Evolutionary conservation across 1,284 basidiomycete species (phyloP), one percentile per base, ranked within the genome.

Genomic region (Binderoboletus segoi): DNA sequence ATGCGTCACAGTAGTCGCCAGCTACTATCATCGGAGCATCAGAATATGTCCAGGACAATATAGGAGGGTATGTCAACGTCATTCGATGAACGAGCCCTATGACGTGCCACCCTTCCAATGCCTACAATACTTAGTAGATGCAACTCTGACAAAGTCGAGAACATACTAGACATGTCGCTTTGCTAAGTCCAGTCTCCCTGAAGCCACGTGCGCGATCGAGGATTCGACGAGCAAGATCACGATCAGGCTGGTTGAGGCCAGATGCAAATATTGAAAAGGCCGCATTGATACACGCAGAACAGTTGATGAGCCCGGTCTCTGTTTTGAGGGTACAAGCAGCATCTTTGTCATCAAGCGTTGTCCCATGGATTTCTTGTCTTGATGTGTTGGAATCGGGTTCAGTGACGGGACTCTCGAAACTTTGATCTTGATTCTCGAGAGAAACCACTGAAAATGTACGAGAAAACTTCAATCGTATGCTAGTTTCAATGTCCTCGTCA

Each of bases 401-500:
- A 16, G 59, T 49, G 13, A 48, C 21, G 20, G 57, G 53, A 18
- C 59, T 61, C 47, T 63, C 64, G 11, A 57, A 57, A 16, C 57
- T 59, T 33, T 58, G 62, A 32, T 60, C 61, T 26, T 56, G 63
- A 49, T 56, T 62, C 33, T 47, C 57, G 15, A 49, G 54, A 23
- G 57, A 45, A 37, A 55, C 61, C 24, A 15, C 20, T 46, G 32
- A 30, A 8, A 40, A 42, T 13, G 66, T 46, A 41, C 66, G 64
- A 42, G 66, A 63, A 66, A 82, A 82, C 37, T 75, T 81, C 51
- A 88, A 75, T 56, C 73, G 73, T 47, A 92, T 75, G 8, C 72
- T 68, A 1, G 85, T 86, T 70, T 93, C 90, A 53, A 92, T 85
- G 60, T 92, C 82, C 68, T 91, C 86, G 64, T 93, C 90, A 64